These are phyloP conservation scores for Monilinia polystroma DNA, from an alignment of 2,329 filamentous ascomycete genomes.

Conservation along the genomic window DNA sequence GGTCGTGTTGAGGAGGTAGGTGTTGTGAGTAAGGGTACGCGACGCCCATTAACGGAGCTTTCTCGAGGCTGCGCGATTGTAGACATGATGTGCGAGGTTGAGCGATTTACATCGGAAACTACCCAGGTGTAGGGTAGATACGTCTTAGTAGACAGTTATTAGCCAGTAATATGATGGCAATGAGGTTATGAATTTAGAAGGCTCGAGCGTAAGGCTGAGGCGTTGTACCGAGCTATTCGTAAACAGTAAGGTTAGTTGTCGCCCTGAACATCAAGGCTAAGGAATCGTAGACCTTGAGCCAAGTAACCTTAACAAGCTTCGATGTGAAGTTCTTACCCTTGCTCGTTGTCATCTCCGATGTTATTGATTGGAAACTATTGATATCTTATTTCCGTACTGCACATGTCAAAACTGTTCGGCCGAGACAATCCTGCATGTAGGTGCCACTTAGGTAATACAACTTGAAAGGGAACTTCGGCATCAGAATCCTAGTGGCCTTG, in stretches of 20 bases:
- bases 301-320: neutral
- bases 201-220: constrained; percentile 18
- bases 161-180: neutral
- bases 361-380: neutral
- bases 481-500: neutral
- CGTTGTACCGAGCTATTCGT: neutral
- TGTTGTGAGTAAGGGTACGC: constrained; percentile 57
- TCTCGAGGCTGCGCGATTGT: constrained; percentile 65
- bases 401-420: too few relatives aligned
- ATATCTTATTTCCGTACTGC: too few relatives aligned
- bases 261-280: neutral
- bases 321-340: neutral
- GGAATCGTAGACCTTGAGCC: neutral
- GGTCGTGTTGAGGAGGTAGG: constrained; percentile 75
- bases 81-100: constrained; percentile 50
- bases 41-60: constrained; percentile 55
- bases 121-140: neutral
- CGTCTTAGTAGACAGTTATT: neutral
- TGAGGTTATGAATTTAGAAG: neutral
- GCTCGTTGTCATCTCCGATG: neutral
- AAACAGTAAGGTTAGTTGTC: neutral
- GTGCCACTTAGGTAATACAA: too few relatives aligned
- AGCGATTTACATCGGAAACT: neutral
- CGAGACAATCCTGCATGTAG: neutral
- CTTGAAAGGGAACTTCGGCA: neutral